Evolutionary conservation across 805 yeast genomes (phyloP).

Genomic region (Suhomyces tanzawaensis): DNA sequence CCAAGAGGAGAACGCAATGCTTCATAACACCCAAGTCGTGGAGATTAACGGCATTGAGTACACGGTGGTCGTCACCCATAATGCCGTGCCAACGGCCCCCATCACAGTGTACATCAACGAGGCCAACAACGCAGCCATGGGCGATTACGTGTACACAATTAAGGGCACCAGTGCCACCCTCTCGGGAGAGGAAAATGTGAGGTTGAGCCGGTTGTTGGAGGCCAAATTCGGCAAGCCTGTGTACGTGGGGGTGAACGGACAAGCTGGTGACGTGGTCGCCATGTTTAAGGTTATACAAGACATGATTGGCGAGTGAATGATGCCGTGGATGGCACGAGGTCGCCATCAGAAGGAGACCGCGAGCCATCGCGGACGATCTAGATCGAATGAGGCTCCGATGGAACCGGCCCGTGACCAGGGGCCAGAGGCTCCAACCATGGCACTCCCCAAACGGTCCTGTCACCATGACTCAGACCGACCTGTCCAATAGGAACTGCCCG

Average conservation of each 20-base stretch:
- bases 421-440: neutral
- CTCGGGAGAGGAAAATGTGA: slow-evolving; percentile 16
- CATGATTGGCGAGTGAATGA: neutral
- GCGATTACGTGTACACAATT: slow-evolving; percentile 32
- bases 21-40: slow-evolving; percentile 7
- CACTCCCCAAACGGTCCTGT: no score
- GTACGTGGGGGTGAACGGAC: slow-evolving; percentile 31
- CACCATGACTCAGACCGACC: no score
- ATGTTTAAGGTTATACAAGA: slow-evolving; percentile 6
- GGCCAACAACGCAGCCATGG: slow-evolving; percentile 18
- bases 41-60: slow-evolving; percentile 12
- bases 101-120: slow-evolving; percentile 31
- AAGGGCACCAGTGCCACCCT: slow-evolving; percentile 19
- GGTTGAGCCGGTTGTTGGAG: slow-evolving; percentile 23
- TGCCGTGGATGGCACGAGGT: neutral
- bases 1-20: slow-evolving; percentile 8
- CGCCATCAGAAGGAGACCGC: no score
- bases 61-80: slow-evolving; percentile 13
- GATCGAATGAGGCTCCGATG: neutral
- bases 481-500: no score
- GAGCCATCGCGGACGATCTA: neutral
- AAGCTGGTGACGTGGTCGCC: slow-evolving; percentile 6
- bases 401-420: neutral
- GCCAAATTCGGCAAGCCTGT: slow-evolving; percentile 26
- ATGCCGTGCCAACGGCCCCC: slow-evolving; percentile 17